These are phyloP conservation scores for Platanus orientalis DNA, from an alignment of 164 flowering plant species.

Conservation along the genomic window DNA sequence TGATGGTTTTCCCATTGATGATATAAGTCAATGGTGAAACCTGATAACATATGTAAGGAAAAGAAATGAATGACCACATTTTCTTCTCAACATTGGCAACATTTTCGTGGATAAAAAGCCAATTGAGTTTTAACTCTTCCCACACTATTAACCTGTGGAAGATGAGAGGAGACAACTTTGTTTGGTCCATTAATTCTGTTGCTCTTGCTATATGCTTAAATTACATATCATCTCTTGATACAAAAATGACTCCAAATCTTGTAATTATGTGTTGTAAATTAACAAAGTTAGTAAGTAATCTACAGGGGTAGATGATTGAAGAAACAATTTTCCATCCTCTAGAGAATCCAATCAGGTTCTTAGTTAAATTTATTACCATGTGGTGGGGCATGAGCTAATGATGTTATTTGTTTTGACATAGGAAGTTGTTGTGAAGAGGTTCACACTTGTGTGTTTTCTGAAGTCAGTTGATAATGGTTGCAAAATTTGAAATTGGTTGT, in stretches of 20 bases:
- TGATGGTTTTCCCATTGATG: too few relatives aligned
- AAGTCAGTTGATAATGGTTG: conserved; percentile 61
- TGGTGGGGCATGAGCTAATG: conserved; percentile 9
- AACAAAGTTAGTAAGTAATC: conserved; percentile 26
- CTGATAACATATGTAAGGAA: too few relatives aligned
- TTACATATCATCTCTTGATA: conserved; percentile 62
- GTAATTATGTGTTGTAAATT: conserved; percentile 56
- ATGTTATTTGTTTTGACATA: neutral
- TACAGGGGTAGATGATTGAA: conserved; percentile 17
- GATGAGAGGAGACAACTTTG: conserved; percentile 60
- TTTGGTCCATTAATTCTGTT: conserved; percentile 58
- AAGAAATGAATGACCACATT: too few relatives aligned
- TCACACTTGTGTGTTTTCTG: conserved; percentile 30
- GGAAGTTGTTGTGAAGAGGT: conserved; percentile 17
- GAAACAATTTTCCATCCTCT: conserved; percentile 33
- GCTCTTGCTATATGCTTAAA: conserved; percentile 75
- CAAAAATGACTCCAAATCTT: conserved; percentile 70
- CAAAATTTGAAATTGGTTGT: conserved; percentile 84
- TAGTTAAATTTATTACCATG: neutral
- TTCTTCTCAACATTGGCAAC: conserved; percentile 66
- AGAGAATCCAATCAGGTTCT: conserved; percentile 56
- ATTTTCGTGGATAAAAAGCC: conserved; percentile 81
- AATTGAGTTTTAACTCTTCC: conserved; percentile 61
- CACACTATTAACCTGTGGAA: conserved; percentile 52
- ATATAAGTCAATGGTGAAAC: too few relatives aligned